Conservation (phyloP, 805 yeast genomes). For the Helenozyma rhizophorensis region DNA sequence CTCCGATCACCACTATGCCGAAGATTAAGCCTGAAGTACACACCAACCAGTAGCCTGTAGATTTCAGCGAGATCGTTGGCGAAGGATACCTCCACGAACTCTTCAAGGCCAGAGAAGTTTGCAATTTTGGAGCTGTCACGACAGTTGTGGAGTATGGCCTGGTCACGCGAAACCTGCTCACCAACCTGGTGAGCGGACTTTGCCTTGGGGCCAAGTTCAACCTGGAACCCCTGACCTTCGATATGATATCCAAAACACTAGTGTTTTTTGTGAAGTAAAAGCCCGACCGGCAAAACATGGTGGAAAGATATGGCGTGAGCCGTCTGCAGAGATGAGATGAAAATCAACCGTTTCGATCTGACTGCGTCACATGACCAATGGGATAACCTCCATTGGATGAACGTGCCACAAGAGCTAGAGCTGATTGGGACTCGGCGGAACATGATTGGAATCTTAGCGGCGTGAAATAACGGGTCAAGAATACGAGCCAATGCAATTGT, state of each 20-base stretch:
- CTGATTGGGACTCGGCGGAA: too few relatives aligned
- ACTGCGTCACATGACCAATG: too few relatives aligned
- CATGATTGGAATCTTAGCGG: too few relatives aligned
- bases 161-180: constrained; percentile 1
- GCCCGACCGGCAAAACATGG: constrained; percentile 45
- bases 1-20: constrained; percentile 95
- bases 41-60: constrained; percentile 82
- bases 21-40: constrained; percentile 87
- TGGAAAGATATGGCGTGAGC: not conserved
- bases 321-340: not conserved
- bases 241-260: constrained; percentile 35
- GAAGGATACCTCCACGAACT: not conserved
- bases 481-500: too few relatives aligned
- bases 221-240: constrained; percentile 18
- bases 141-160: constrained; percentile 7
- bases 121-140: not conserved
- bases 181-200: constrained; percentile 7
- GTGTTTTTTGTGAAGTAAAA: constrained; percentile 57
- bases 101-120: not conserved
- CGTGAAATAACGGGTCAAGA: too few relatives aligned
- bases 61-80: constrained; percentile 20
- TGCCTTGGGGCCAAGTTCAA: constrained; percentile 11
- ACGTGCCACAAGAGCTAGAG: too few relatives aligned
- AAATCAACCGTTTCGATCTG: not conserved
- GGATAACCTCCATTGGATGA: too few relatives aligned